Base-by-base conservation (phyloP, 179 eudicot genomes). In the Beta lomatogona region DNA sequence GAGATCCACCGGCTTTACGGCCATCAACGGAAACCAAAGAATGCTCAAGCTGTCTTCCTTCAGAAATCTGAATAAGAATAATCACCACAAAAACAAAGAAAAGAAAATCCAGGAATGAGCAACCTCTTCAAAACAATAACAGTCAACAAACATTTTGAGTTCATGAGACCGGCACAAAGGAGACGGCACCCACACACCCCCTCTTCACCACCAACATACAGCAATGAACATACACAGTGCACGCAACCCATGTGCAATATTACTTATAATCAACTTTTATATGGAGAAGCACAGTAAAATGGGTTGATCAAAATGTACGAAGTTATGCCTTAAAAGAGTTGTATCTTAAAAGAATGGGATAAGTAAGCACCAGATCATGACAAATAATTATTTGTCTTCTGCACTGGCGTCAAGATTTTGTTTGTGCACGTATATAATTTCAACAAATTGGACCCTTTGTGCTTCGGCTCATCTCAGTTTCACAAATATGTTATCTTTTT, bases 1-100 rank as follows among this genome's bases (percentile, higher is more conserved):
- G 87, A 89, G 84, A 78, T 76, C 81, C 82, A 74, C 76, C 61
- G 66, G 82, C 88, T 80, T 71, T 76, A 65, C 71, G 79, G 58
- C 87, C 88, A 81, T 88, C 89, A 80, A 79, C 87, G 86, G 88
- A 79, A 72, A 70, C 80, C 16, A 21, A 75, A 70, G 63, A 52
- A 71, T 76, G 55, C 12, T 83, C 85, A 81, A 8, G 21, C 18
- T 59, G 58, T 12, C 22, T 48, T 60, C 78, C 83, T 81, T 75
- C 75, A 68, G 54, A 79, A 55, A 63, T 69, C 90, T 81, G 88
- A 71, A 44, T 55, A 82, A 74, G 65, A 57, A 21, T 12, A 25
- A 22, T 79, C 41, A 36, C 41, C 41, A 36, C 41, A 36, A 36
- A 36, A 36, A 36, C 41, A 44, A 65, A 54, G 5, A 54, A 55